Evolutionary conservation across 768 basidiomycete species (phyloP).

Genomic region (Sistotremastrum suecicum): DNA sequence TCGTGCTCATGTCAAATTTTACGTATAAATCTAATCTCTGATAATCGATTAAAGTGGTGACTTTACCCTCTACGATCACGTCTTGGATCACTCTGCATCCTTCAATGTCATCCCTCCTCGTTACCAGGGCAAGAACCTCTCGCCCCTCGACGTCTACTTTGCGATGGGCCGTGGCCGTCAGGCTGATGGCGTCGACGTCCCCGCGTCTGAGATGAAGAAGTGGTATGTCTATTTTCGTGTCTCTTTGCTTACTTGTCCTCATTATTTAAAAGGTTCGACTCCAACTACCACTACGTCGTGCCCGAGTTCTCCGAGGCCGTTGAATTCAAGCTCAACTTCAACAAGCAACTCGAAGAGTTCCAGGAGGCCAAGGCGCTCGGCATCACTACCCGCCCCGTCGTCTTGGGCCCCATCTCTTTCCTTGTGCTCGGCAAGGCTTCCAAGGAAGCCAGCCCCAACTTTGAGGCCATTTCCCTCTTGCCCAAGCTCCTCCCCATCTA

Average conservation of each 20-base stretch:
- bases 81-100: constrained; percentile 89
- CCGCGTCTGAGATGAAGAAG: constrained; percentile 98
- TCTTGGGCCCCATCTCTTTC: constrained; percentile 93
- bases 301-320: constrained; percentile 85
- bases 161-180: constrained; percentile 99
- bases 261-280: constrained; percentile 64
- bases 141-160: constrained; percentile 89
- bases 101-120: constrained; percentile 97
- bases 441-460: constrained; percentile 69
- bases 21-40: constrained; percentile 10
- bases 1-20: constrained; percentile 13
- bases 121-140: constrained; percentile 75
- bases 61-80: constrained; percentile 97
- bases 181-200: constrained; percentile 86
- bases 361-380: constrained; percentile 88
- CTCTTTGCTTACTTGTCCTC: constrained; percentile 4
- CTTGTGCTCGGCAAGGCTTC: constrained; percentile 84
- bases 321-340: constrained; percentile 89
- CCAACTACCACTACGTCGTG: constrained; percentile 98
- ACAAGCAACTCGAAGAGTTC: constrained; percentile 91
- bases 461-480: constrained; percentile 85
- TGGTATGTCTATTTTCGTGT: constrained; percentile 43
- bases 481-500: constrained; percentile 84
- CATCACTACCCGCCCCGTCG: constrained; percentile 82
- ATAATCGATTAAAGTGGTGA: constrained; percentile 55